A percentile compares a stretch with the other conserved stretches of the same genome.
Evolutionary conservation across 2,329 filamentous ascomycete species (phyloP).

Genomic region (Zymoseptoria ardabiliae): DNA sequence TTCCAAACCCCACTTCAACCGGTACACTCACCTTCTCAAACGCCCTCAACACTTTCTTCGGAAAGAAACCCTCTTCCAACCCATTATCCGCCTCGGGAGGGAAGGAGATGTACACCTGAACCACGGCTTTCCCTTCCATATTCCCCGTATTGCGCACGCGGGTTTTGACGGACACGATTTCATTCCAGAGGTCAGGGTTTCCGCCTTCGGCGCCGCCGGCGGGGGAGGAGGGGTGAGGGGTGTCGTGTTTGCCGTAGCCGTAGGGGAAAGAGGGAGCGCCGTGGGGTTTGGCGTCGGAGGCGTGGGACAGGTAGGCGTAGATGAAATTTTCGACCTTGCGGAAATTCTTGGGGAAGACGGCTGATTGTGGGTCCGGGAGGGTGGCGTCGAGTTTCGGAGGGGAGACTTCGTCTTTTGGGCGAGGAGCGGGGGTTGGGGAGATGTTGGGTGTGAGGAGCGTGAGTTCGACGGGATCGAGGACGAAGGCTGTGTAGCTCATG

Average conservation of each 20-base stretch:
- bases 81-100: conserved; percentile 24
- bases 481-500: conserved; percentile 71
- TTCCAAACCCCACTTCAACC: conserved; percentile 10
- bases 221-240: conserved; percentile 44
- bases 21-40: conserved; percentile 38
- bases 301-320: conserved; percentile 59
- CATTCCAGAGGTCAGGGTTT: conserved; percentile 58
- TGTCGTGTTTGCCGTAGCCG: conserved; percentile 24
- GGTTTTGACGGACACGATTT: conserved; percentile 44
- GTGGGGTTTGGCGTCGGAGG: conserved; percentile 39
- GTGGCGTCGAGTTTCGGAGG: conserved; percentile 51
- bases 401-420: conserved; percentile 33
- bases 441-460: conserved; percentile 28
- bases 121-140: conserved; percentile 45
- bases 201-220: conserved; percentile 64
- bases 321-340: conserved; percentile 61
- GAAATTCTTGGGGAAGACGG: conserved; percentile 55
- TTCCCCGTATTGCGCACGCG: conserved; percentile 57
- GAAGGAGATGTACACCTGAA: conserved; percentile 50
- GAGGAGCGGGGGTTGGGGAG: conserved; percentile 26
- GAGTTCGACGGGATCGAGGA: conserved; percentile 50
- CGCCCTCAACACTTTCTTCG: conserved; percentile 38
- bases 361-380: conserved; percentile 50
- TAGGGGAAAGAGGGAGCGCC: conserved; percentile 47
- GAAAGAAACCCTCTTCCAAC: conserved; percentile 34